Evolutionary conservation across 345 rosid genomes (phyloP).

Genomic region (Dovyalis caffra): DNA sequence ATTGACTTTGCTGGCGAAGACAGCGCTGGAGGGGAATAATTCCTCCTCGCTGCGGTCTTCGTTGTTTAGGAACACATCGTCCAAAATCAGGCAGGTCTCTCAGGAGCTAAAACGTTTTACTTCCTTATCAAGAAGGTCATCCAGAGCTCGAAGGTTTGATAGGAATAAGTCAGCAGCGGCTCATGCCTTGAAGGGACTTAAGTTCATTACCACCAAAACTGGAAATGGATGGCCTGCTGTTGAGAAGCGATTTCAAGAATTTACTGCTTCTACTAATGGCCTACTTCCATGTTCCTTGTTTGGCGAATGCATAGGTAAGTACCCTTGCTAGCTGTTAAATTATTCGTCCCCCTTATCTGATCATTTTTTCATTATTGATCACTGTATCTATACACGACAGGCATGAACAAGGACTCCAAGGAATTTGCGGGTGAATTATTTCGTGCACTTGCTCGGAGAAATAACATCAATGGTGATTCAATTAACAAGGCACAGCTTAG

Average conservation of each 20-base stretch:
- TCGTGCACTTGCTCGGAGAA: slow-evolving; percentile 65
- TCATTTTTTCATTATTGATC: neutral
- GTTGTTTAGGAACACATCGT: slow-evolving; percentile 62
- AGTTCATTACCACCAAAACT: slow-evolving; percentile 68
- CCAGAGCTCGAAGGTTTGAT: slow-evolving; percentile 45
- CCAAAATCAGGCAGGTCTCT: slow-evolving; percentile 65
- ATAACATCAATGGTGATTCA: slow-evolving; percentile 55
- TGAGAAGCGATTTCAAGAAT: slow-evolving; percentile 54
- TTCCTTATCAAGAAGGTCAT: slow-evolving; percentile 49
- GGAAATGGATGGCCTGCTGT: slow-evolving; percentile 67
- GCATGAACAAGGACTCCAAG: slow-evolving; percentile 83
- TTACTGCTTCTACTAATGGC: slow-evolving; percentile 52
- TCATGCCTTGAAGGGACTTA: slow-evolving; percentile 81
- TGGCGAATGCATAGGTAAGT: slow-evolving; percentile 79
- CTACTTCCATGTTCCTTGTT: slow-evolving; percentile 59
- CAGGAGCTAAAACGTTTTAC: slow-evolving; percentile 69
- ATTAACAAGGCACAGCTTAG: slow-evolving; percentile 66
- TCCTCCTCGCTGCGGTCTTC: slow-evolving; percentile 41
- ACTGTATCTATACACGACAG: slow-evolving; percentile 21
- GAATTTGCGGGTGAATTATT: slow-evolving; percentile 82
- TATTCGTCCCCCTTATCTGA: neutral
- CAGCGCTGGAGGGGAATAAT: slow-evolving; percentile 52
- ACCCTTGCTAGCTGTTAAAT: no score
- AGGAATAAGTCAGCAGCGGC: slow-evolving; percentile 71
- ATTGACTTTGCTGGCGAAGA: slow-evolving; percentile 59